These are phyloP conservation scores for Tolypocladium capitatum DNA, from an alignment of 2,329 filamentous ascomycete species.

Conservation along the genomic window DNA sequence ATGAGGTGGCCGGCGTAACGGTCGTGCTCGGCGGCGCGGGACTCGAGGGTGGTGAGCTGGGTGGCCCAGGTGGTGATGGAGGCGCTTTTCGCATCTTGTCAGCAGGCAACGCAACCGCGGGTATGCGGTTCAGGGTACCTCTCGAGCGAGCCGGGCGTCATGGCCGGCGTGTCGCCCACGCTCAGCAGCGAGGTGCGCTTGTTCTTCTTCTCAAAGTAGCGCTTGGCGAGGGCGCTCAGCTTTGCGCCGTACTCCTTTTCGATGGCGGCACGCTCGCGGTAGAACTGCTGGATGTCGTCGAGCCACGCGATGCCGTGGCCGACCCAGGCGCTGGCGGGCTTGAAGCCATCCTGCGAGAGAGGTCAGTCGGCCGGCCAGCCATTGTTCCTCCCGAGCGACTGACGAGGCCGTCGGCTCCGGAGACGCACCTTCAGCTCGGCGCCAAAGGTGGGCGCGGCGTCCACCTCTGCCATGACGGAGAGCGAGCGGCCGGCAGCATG, in stretches of 20 bases:
- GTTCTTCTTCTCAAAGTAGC: slow-evolving; percentile 94
- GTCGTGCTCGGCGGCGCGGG: slow-evolving; percentile 79
- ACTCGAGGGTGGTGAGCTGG: slow-evolving; percentile 81
- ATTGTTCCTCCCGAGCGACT: no score
- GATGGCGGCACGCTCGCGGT: slow-evolving; percentile 83
- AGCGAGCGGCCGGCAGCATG: slow-evolving; percentile 5
- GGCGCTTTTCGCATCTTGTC: slow-evolving; percentile 41
- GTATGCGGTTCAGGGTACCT: slow-evolving; percentile 36
- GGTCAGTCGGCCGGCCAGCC: background rate
- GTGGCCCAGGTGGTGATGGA: slow-evolving; percentile 96
- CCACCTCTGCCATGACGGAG: slow-evolving; percentile 62
- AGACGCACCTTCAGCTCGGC: slow-evolving; percentile 73
- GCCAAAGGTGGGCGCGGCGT: slow-evolving; percentile 77
- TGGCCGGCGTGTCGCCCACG: slow-evolving; percentile 81
- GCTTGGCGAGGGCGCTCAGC: slow-evolving; percentile 77
- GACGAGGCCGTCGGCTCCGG: background rate
- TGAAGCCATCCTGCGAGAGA: slow-evolving; percentile 75
- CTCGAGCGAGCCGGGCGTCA: slow-evolving; percentile 92
- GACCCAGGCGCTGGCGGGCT: slow-evolving; percentile 86
- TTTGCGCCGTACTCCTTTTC: slow-evolving; percentile 95
- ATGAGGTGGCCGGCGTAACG: slow-evolving; percentile 68
- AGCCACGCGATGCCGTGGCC: slow-evolving; percentile 84
- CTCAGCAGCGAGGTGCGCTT: slow-evolving; percentile 78
- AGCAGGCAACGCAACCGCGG: slow-evolving; percentile 7
- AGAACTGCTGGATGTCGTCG: slow-evolving; percentile 94